phyloP scores from a whole-genome alignment of 1,284 basidiomycete species.

The Veloporphyrellus conicus region DNA sequence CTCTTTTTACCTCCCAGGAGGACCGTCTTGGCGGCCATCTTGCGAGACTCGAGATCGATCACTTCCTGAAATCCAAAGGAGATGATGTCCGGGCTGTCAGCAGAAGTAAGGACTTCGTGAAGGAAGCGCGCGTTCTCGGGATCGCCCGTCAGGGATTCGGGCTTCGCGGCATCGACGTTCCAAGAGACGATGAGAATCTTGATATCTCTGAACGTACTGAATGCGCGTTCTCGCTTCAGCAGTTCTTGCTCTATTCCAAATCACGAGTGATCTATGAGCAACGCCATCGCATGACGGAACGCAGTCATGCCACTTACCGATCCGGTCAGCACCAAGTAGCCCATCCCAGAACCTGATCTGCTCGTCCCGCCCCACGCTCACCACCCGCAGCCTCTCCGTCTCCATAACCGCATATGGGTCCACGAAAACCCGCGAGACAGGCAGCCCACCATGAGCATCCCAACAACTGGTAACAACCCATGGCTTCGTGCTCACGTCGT shows the following conservation, averaged over 20 bases:
- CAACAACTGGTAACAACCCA: constrained; percentile 90
- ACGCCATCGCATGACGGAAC: neutral
- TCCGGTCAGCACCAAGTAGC: constrained; percentile 78
- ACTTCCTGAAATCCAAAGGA: constrained; percentile 95
- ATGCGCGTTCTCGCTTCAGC: constrained; percentile 68
- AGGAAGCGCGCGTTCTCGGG: constrained; percentile 71
- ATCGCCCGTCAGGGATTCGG: constrained; percentile 62
- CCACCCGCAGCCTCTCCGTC: constrained; percentile 63
- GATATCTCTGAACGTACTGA: constrained; percentile 76
- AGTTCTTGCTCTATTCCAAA: constrained; percentile 62
- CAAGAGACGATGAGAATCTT: constrained; percentile 84
- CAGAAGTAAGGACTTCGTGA: constrained; percentile 62
- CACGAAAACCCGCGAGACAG: constrained; percentile 67
- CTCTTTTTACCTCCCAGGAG: constrained; percentile 72
- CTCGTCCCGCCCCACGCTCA: constrained; percentile 77
- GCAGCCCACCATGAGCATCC: constrained; percentile 80
- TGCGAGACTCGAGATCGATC: constrained; percentile 88
- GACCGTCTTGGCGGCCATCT: constrained; percentile 86
- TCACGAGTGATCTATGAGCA: constrained; percentile 4
- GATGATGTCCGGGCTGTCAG: constrained; percentile 81
- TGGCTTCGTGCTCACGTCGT: constrained; percentile 66
- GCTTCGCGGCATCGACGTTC: constrained; percentile 90
- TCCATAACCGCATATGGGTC: constrained; percentile 72
- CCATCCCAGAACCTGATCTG: constrained; percentile 87
- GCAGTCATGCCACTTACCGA: constrained; percentile 58